Evolutionary conservation across 306 rosid species (phyloP).

Genomic region (Neltuma alba): DNA sequence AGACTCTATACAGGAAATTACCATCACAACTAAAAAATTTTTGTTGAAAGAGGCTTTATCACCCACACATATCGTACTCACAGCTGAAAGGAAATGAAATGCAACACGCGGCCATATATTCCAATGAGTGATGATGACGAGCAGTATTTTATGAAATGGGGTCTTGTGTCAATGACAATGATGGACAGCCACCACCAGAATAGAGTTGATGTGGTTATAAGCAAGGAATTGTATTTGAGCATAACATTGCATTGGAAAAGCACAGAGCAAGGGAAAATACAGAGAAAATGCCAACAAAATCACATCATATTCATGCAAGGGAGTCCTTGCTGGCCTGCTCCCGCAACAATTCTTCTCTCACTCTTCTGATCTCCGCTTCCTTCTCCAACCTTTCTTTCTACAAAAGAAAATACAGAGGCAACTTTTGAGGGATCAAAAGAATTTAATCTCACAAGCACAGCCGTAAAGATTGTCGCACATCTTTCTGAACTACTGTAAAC

Average conservation of each 20-base stretch:
- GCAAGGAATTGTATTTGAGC: slow-evolving; percentile 33
- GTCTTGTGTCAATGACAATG: not conserved
- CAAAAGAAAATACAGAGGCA: slow-evolving; percentile 2
- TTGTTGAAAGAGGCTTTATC: not conserved
- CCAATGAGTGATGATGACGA: slow-evolving; percentile 16
- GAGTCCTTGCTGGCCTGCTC: slow-evolving; percentile 65
- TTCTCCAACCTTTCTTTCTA: slow-evolving; percentile 80
- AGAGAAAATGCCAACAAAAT: slow-evolving; percentile 19
- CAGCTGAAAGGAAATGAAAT: not conserved
- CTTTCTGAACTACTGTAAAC: not conserved
- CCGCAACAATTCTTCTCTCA: slow-evolving; percentile 71
- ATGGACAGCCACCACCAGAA: slow-evolving; percentile 31
- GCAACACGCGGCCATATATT: slow-evolving; percentile 23
- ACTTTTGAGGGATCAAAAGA: not conserved
- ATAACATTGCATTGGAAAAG: slow-evolving; percentile 37
- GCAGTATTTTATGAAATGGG: slow-evolving; percentile 22
- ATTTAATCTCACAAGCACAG: not conserved
- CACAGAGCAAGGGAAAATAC: slow-evolving; percentile 30
- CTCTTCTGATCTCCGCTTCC: slow-evolving; percentile 85
- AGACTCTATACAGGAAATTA: not conserved
- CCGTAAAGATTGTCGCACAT: slow-evolving; percentile 7
- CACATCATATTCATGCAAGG: slow-evolving; percentile 51
- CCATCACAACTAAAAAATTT: not conserved
- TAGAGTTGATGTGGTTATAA: slow-evolving; percentile 13
- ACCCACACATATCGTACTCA: not conserved